These are phyloP conservation scores for Brassica hybrid DNA, from an alignment of 441 rosid genomes.

Conservation along the genomic window DNA sequence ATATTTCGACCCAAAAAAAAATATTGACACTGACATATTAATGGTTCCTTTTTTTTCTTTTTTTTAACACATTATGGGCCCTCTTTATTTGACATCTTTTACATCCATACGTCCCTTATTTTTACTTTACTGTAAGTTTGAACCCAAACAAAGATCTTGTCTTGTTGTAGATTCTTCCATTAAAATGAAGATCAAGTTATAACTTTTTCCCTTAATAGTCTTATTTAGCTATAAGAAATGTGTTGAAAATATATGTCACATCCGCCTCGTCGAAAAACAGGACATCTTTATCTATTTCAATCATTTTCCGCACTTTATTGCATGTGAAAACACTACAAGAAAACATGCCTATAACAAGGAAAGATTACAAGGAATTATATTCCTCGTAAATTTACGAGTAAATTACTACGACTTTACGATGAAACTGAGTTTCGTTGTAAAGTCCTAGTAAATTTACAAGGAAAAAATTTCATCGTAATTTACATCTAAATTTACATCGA, in stretches of 20 bases:
- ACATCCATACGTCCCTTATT: background rate
- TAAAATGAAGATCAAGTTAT: background rate
- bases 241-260: background rate
- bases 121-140: constrained; percentile 1
- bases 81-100: background rate
- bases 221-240: constrained; percentile 1
- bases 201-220: background rate
- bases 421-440: too few relatives aligned
- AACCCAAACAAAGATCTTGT: background rate
- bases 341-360: too few relatives aligned
- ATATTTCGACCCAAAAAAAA: background rate
- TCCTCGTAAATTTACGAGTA: too few relatives aligned
- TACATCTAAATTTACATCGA: too few relatives aligned
- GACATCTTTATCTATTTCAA: background rate
- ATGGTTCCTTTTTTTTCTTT: too few relatives aligned
- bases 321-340: constrained; percentile 11
- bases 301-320: background rate
- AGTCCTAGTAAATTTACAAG: too few relatives aligned
- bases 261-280: background rate
- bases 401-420: too few relatives aligned
- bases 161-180: background rate
- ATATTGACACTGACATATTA: too few relatives aligned
- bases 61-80: background rate
- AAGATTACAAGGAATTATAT: too few relatives aligned
- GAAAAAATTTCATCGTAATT: too few relatives aligned